Evolutionary conservation across 2,329 filamentous ascomycete species (phyloP).

Genomic region (Fusarium tricinctum): DNA sequence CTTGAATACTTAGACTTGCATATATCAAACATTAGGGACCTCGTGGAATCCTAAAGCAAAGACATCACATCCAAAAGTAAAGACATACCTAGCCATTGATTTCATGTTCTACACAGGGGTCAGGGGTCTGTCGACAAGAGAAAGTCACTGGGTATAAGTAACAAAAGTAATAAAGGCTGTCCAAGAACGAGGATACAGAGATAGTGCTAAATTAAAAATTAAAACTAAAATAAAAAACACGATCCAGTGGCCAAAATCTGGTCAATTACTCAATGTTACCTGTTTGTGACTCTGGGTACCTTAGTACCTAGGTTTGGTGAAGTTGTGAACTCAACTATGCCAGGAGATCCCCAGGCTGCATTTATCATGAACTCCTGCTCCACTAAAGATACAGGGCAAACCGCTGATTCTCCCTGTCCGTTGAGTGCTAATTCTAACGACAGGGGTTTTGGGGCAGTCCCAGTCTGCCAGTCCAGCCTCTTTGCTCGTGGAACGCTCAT

Average conservation of each 20-base stretch:
- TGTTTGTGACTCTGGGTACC: conserved; percentile 55
- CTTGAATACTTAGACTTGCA: not conserved
- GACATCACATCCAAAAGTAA: not conserved
- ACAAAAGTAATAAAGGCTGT: conserved; percentile 61
- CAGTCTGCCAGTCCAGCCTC: conserved; percentile 3
- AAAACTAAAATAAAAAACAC: no score
- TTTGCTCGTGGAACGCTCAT: conserved; percentile 14
- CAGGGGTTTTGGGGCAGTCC: conserved; percentile 11
- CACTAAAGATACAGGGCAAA: conserved; percentile 8
- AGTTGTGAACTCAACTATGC: conserved; percentile 57
- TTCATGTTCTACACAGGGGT: no score
- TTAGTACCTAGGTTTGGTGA: conserved; percentile 65
- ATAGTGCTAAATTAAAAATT: no score
- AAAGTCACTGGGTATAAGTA: conserved; percentile 34
- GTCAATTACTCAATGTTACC: conserved; percentile 76
- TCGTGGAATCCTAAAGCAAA: not conserved
- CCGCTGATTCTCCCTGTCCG: not conserved
- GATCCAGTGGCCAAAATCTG: conserved; percentile 59
- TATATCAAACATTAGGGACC: no score
- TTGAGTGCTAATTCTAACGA: not conserved
- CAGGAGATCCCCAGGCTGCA: conserved; percentile 51
- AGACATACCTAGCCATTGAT: not conserved
- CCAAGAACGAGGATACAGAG: no score
- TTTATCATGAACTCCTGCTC: not conserved
- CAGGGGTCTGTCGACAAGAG: no score